Evolutionary conservation across 352 stramenopile genomes (phyloP).

Genomic region (Globisporangium spinosum): DNA sequence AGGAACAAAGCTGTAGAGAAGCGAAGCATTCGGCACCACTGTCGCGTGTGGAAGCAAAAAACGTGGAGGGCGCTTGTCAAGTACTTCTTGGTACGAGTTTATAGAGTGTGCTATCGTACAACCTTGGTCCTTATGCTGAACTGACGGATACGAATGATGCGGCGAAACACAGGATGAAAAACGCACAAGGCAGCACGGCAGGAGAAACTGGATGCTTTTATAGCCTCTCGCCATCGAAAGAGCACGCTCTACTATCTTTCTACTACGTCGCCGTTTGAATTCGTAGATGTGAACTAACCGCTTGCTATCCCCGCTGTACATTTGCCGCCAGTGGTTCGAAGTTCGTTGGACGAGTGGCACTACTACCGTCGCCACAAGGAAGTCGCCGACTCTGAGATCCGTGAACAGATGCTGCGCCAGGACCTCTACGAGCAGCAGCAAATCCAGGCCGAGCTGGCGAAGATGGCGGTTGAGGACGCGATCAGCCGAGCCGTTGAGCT

Average conservation of each 20-base stretch:
- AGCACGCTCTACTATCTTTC: constrained; percentile 18
- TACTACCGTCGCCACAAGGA: constrained; percentile 41
- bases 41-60: constrained; percentile 6
- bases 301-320: not conserved
- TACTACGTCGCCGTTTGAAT: not conserved
- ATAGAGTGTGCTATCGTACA: not conserved
- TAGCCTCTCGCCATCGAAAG: constrained; percentile 31
- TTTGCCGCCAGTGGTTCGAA: constrained; percentile 19
- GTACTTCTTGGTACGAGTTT: constrained; percentile 32
- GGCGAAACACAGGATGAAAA: constrained; percentile 35
- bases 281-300: not conserved
- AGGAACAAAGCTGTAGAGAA: constrained; percentile 40
- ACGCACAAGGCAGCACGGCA: constrained; percentile 24
- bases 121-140: not conserved
- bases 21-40: constrained; percentile 27
- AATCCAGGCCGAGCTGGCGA: constrained; percentile 24
- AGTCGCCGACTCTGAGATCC: constrained; percentile 33
- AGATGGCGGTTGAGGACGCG: constrained; percentile 51
- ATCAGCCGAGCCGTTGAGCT: constrained; percentile 29
- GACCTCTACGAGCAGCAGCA: constrained; percentile 28
- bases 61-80: constrained; percentile 12
- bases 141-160: not conserved
- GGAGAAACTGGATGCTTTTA: constrained; percentile 25
- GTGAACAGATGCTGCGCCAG: constrained; percentile 36
- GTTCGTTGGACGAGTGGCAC: constrained; percentile 33